Evolutionary conservation across 2,329 filamentous ascomycete species (phyloP).

Genomic region (Elsinoe necatrix): DNA sequence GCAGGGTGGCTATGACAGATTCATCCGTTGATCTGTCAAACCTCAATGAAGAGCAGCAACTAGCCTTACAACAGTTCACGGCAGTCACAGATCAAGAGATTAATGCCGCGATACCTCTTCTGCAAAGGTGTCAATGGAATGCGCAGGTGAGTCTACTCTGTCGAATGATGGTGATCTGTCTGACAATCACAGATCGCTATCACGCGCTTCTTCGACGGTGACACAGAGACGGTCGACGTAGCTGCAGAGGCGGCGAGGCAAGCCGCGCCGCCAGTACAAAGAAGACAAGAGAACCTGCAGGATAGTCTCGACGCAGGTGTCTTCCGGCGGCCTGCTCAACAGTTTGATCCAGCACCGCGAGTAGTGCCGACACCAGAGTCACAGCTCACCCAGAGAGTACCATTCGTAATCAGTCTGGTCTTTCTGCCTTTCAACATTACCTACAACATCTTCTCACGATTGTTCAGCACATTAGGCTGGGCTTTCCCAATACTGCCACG

Average conservation of each 20-base stretch:
- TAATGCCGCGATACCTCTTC: conserved; percentile 65
- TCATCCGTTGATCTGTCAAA: conserved; percentile 51
- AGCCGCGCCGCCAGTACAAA: conserved; percentile 48
- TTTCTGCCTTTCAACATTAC: conserved; percentile 74
- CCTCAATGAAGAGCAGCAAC: conserved; percentile 70
- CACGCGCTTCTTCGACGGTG: conserved; percentile 94
- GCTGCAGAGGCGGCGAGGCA: conserved; percentile 65
- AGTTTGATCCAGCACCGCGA: conserved; percentile 65
- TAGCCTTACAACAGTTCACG: conserved; percentile 78
- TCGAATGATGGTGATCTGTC: conserved; percentile 10
- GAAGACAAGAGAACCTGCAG: conserved; percentile 64
- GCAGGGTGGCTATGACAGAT: conserved; percentile 25
- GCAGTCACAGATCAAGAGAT: conserved; percentile 78
- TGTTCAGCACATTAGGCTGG: conserved; percentile 66
- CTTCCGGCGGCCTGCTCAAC: conserved; percentile 20
- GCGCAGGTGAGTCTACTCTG: conserved; percentile 54
- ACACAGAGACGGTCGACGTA: conserved; percentile 76
- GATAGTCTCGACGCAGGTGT: conserved; percentile 37
- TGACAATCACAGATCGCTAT: conserved; percentile 67
- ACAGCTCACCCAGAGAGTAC: conserved; percentile 59
- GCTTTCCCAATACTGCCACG: conserved; percentile 74
- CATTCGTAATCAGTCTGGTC: conserved; percentile 67
- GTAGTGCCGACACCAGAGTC: conserved; percentile 67
- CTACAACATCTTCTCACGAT: conserved; percentile 60
- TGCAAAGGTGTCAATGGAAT: conserved; percentile 91